Conservation (phyloP, 768 basidiomycete genomes). For the Mycena epipterygia region DNA sequence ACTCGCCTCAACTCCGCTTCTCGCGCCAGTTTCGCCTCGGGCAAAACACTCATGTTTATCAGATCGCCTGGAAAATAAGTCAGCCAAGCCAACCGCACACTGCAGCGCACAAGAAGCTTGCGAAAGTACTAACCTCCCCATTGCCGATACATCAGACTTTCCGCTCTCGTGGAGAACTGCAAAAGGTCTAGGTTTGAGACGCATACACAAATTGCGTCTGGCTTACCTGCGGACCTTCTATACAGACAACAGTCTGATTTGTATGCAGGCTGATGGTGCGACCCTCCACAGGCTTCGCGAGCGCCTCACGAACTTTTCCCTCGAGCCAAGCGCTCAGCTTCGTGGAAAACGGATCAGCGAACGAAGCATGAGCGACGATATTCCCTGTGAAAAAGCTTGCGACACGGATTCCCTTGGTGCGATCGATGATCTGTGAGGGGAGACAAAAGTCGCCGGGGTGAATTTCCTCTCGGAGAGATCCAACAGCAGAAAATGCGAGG, state of each 20-base stretch:
- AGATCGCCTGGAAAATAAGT: too few relatives aligned
- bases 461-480: slow-evolving; percentile 94
- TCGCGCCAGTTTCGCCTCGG: slow-evolving; percentile 96
- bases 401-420: slow-evolving; percentile 93
- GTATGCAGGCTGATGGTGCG: slow-evolving; percentile 77
- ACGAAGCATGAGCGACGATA: slow-evolving; percentile 92
- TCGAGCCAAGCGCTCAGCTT: slow-evolving; percentile 77
- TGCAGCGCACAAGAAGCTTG: too few relatives aligned
- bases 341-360: slow-evolving; percentile 90
- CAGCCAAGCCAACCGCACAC: too few relatives aligned
- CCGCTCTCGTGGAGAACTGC: slow-evolving; percentile 92
- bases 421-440: slow-evolving; percentile 94
- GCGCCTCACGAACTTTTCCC: slow-evolving; percentile 69
- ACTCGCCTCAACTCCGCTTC: slow-evolving; percentile 93
- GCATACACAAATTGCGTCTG: not conserved
- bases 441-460: slow-evolving; percentile 90
- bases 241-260: slow-evolving; percentile 90
- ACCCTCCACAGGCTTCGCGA: slow-evolving; percentile 71
- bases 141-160: slow-evolving; percentile 93
- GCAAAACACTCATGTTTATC: slow-evolving; percentile 97
- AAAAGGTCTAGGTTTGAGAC: not conserved
- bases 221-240: slow-evolving; percentile 88
- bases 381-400: slow-evolving; percentile 83
- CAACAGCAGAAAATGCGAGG: slow-evolving; percentile 96
- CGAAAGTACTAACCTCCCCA: too few relatives aligned